phyloP scores from a whole-genome alignment of 306 rosid genomes.

The Prunus mume region DNA sequence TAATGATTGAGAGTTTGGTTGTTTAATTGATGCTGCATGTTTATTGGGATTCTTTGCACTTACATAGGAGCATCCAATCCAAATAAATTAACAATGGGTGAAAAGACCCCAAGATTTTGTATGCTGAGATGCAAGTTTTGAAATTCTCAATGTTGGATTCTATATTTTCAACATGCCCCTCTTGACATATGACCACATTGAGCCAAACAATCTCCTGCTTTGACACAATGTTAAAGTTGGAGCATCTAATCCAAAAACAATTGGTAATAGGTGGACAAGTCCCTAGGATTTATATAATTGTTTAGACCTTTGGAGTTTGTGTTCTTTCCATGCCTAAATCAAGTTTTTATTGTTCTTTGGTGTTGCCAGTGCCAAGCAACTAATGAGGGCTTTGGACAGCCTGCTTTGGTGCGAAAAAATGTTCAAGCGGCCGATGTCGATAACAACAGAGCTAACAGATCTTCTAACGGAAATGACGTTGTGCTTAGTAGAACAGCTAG shows the following conservation, averaged over 20 bases:
- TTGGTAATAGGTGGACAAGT: too few species aligned
- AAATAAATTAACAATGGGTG: not conserved
- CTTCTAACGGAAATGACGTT: constrained; percentile 35
- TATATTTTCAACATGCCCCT: too few species aligned
- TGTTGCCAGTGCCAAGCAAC: constrained; percentile 47
- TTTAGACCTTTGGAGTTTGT: not conserved
- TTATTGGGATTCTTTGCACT: not conserved
- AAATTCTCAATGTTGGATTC: not conserved
- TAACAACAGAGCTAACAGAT: constrained; percentile 39
- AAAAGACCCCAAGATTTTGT: not conserved
- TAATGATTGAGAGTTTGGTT: not conserved
- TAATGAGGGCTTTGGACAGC: constrained; percentile 37
- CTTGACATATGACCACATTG: too few species aligned
- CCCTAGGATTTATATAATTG: not conserved
- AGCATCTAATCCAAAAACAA: too few species aligned
- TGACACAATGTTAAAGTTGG: too few species aligned
- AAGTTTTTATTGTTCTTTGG: constrained; percentile 16
- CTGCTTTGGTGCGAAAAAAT: constrained; percentile 37
- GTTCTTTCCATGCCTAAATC: not conserved
- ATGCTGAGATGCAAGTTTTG: not conserved
- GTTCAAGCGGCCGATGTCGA: constrained; percentile 35
- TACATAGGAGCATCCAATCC: not conserved
- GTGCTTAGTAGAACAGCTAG: constrained; percentile 44
- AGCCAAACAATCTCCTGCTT: too few species aligned
- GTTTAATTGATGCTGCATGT: not conserved